A percentile compares a stretch with the other conserved stretches of the same genome.
Conservation (phyloP, 306 rosid species). For the Arachis hypogaea region DNA sequence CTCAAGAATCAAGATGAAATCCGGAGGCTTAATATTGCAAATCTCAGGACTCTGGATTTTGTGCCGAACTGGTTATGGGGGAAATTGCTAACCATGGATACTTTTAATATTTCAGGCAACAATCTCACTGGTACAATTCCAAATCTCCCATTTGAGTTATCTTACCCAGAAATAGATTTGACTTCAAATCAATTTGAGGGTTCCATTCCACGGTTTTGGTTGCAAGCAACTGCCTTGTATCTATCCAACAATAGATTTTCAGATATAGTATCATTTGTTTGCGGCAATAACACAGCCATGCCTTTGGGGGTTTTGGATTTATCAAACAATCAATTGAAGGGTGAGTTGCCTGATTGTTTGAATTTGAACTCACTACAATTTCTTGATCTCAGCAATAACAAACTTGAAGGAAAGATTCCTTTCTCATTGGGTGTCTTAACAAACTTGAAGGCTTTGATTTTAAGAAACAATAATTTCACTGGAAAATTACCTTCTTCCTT, state of each 20-base stretch:
- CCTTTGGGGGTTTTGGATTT: background rate
- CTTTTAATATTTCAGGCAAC: background rate
- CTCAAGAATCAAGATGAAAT: constrained; percentile 5
- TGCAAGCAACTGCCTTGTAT: background rate
- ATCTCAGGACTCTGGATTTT: background rate
- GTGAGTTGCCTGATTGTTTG: constrained; percentile 32
- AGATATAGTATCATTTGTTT: background rate
- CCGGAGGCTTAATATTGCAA: fast-evolving
- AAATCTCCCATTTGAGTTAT: background rate
- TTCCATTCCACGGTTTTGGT: constrained; percentile 5
- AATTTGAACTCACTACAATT: background rate
- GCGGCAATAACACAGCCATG: background rate
- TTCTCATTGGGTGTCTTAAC: background rate
- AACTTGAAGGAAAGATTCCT: background rate
- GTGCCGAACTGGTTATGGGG: constrained; percentile 24
- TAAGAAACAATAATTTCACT: constrained; percentile 27
- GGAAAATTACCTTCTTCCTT: constrained; percentile 17
- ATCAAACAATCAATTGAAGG: constrained; percentile 21
- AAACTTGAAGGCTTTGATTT: background rate
- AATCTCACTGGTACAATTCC: constrained; percentile 7
- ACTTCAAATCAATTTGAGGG: constrained; percentile 31
- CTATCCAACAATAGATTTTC: constrained; percentile 21
- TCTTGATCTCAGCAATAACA: constrained; percentile 28
- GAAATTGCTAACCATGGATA: fast-evolving
- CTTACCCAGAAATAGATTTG: background rate